These are phyloP conservation scores for Blepharisma stoltei DNA, from an alignment of 73 alveolate genomes.

Conservation along the genomic window DNA sequence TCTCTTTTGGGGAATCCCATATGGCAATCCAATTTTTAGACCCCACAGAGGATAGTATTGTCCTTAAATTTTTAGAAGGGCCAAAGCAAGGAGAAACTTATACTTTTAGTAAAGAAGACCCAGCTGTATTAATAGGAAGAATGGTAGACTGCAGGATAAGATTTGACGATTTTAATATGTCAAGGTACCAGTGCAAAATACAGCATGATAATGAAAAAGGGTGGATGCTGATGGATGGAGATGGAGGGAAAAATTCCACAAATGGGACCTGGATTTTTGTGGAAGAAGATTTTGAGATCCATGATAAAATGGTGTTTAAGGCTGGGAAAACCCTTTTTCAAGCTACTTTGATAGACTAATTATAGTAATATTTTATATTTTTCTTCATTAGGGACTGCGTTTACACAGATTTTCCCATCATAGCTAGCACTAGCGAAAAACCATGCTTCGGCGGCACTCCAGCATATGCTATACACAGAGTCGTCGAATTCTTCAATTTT, in stretches of 20 bases:
- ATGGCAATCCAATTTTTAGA: slow-evolving; percentile 35
- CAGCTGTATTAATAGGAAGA: slow-evolving; percentile 37
- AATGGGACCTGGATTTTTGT: slow-evolving; percentile 89
- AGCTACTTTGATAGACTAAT: slow-evolving; percentile 15
- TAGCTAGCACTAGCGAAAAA: slow-evolving; percentile 35
- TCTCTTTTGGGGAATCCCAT: slow-evolving; percentile 47
- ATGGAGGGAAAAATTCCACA: slow-evolving; percentile 69
- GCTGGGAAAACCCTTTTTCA: slow-evolving; percentile 35
- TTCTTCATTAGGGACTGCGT: slow-evolving; percentile 25
- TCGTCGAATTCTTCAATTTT: neutral
- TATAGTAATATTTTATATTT: slow-evolving; percentile 29
- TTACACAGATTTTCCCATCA: slow-evolving; percentile 35
- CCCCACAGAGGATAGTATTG: neutral
- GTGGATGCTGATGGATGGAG: slow-evolving; percentile 78
- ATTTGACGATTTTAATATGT: slow-evolving; percentile 39
- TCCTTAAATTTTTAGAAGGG: slow-evolving; percentile 39
- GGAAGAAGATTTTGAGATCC: slow-evolving; percentile 56
- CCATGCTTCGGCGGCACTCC: slow-evolving; percentile 18
- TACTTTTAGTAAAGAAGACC: slow-evolving; percentile 1
- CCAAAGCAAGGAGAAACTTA: slow-evolving; percentile 27
- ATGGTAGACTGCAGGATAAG: slow-evolving; percentile 44
- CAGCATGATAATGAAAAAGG: slow-evolving; percentile 45
- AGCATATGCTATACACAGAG: neutral
- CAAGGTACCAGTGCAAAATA: slow-evolving; percentile 42
- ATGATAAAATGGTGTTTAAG: slow-evolving; percentile 56